These are phyloP conservation scores for Talaromyces islandicus DNA, from an alignment of 2,329 filamentous ascomycete genomes.

Conservation along the genomic window DNA sequence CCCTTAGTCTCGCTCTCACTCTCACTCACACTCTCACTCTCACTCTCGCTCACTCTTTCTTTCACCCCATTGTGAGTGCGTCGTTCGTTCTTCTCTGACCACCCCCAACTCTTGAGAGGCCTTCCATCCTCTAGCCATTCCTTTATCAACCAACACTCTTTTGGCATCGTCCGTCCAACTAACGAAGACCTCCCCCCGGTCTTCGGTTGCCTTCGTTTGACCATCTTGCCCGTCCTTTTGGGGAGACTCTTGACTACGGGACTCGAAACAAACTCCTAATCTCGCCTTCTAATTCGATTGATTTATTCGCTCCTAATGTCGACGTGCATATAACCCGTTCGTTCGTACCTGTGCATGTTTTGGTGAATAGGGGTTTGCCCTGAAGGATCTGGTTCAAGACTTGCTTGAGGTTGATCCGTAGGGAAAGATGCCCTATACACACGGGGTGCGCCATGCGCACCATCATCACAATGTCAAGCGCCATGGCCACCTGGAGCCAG, in stretches of 20 bases:
- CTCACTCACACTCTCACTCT: background rate
- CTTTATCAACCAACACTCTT: constrained; percentile 3
- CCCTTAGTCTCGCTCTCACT: background rate
- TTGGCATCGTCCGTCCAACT: background rate
- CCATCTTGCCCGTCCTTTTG: background rate
- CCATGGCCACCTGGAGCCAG: constrained; percentile 17
- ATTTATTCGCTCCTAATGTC: background rate
- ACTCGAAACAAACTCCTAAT: background rate
- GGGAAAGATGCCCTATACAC: constrained; percentile 19
- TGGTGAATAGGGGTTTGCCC: background rate
- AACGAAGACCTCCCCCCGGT: background rate
- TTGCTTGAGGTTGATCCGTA: background rate
- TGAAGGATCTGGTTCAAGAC: background rate
- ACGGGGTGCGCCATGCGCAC: constrained; percentile 14
- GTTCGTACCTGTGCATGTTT: background rate
- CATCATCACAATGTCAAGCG: constrained; percentile 1
- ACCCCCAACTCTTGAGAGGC: background rate
- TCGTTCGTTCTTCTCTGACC: constrained; percentile 1
- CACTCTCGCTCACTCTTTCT: background rate
- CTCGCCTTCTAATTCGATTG: background rate
- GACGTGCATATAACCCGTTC: background rate
- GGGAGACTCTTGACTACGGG: background rate
- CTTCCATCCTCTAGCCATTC: constrained; percentile 3
- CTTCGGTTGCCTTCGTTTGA: background rate
- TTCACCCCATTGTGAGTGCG: background rate